Percentiles rank a stretch among this genome's conserved stretches.
These are phyloP conservation scores for Zarea fungicola DNA, from an alignment of 2,329 filamentous ascomycete genomes.

Conservation along the genomic window DNA sequence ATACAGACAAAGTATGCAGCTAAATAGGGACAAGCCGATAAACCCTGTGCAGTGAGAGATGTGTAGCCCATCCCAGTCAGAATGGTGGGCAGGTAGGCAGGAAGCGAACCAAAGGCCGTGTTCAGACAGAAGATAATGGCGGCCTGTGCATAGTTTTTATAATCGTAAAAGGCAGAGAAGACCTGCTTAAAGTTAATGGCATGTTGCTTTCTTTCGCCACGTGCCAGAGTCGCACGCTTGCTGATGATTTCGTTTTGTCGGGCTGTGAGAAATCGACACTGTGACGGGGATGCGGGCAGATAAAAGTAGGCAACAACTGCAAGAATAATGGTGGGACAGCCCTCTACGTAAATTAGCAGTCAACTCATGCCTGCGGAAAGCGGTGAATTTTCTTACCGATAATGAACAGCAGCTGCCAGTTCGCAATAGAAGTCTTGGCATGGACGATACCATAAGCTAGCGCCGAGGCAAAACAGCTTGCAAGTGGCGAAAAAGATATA, in stretches of 20 bases:
- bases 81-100: slow-evolving; percentile 61
- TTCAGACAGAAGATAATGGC: slow-evolving; percentile 39
- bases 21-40: slow-evolving; percentile 68
- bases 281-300: slow-evolving; percentile 46
- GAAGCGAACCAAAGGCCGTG: slow-evolving; percentile 35
- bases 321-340: slow-evolving; percentile 52
- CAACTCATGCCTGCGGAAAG: too few relatives aligned
- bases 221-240: slow-evolving; percentile 42
- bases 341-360: too few relatives aligned
- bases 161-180: slow-evolving; percentile 38
- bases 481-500: slow-evolving; percentile 61
- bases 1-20: slow-evolving; percentile 61
- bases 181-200: slow-evolving; percentile 42
- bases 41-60: slow-evolving; percentile 61
- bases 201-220: slow-evolving; percentile 41
- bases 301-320: slow-evolving; percentile 50
- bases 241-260: slow-evolving; percentile 55
- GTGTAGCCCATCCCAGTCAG: slow-evolving; percentile 63
- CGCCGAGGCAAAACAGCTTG: slow-evolving; percentile 62
- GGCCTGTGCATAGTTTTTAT: slow-evolving; percentile 45
- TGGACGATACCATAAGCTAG: slow-evolving; percentile 61
- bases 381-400: too few relatives aligned
- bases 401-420: slow-evolving; percentile 61
- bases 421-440: slow-evolving; percentile 47
- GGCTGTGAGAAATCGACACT: slow-evolving; percentile 48